Evolutionary conservation across 306 rosid genomes (phyloP).

Genomic region (Sicyos edulis): DNA sequence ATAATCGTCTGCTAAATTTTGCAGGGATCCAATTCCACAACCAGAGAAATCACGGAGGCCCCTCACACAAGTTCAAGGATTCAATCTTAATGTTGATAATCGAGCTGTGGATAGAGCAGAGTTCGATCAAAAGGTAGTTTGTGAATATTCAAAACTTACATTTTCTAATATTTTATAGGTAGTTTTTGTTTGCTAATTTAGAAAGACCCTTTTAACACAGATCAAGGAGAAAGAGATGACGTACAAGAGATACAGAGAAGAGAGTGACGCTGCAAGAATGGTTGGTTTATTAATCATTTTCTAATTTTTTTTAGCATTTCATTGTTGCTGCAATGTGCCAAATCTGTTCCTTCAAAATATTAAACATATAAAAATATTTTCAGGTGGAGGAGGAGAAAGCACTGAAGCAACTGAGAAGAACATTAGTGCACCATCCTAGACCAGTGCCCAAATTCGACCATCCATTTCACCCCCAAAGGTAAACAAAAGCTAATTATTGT

Average conservation of each 20-base stretch:
- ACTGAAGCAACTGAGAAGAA: constrained; percentile 80
- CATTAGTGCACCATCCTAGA: constrained; percentile 86
- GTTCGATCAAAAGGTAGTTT: constrained; percentile 63
- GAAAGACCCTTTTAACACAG: constrained; percentile 27
- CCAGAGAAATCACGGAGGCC: constrained; percentile 84
- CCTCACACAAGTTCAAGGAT: constrained; percentile 67
- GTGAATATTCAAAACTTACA: background rate
- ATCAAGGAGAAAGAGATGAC: constrained; percentile 70
- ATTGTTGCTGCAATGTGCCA: background rate
- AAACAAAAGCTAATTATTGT: constrained; percentile 17
- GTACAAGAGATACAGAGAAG: constrained; percentile 91
- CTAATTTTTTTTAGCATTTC: background rate
- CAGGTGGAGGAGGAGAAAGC: constrained; percentile 95
- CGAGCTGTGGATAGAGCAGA: constrained; percentile 86
- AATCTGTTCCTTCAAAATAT: background rate
- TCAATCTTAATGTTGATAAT: constrained; percentile 47
- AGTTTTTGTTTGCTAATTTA: constrained; percentile 14
- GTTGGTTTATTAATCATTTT: constrained; percentile 29
- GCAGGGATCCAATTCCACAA: constrained; percentile 91
- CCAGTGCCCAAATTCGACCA: constrained; percentile 64
- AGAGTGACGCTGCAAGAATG: constrained; percentile 83
- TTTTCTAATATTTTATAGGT: background rate
- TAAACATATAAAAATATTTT: background rate
- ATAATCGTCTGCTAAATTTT: background rate
- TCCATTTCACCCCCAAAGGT: constrained; percentile 85